A percentile compares a stretch with the other conserved stretches of the same genome.
These are phyloP conservation scores for Casuarina equisetifolia DNA, from an alignment of 306 rosid genomes.

Conservation along the genomic window DNA sequence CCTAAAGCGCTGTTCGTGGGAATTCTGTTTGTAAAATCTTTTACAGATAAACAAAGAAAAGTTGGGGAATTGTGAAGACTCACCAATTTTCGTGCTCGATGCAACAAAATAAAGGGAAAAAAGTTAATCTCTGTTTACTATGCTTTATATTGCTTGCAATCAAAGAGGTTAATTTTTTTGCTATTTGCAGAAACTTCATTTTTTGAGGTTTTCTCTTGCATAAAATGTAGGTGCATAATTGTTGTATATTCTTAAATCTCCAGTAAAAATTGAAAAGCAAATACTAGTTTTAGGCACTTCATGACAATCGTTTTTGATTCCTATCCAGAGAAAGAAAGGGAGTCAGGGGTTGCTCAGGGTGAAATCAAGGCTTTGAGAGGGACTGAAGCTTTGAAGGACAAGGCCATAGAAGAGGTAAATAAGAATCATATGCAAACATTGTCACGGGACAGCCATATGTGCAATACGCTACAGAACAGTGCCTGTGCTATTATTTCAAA, in stretches of 20 bases:
- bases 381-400: slow-evolving; percentile 69
- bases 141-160: neutral
- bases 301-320: slow-evolving; percentile 1
- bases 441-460: neutral
- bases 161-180: neutral
- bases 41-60: too few species aligned
- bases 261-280: neutral
- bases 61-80: too few species aligned
- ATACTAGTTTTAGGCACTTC: neutral
- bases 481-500: neutral
- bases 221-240: neutral
- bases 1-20: too few species aligned
- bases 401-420: slow-evolving; percentile 83
- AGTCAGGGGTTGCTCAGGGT: slow-evolving; percentile 48
- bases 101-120: too few species aligned
- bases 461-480: neutral
- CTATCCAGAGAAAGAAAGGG: slow-evolving; percentile 62
- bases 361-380: slow-evolving; percentile 79
- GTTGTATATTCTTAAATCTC: neutral
- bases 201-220: neutral
- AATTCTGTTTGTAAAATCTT: too few species aligned
- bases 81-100: too few species aligned
- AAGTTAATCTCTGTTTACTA: neutral
- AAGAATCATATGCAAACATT: neutral
- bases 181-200: neutral